A percentile compares a stretch with the other conserved stretches of the same genome.
Conservation (phyloP, 2,329 filamentous ascomycete genomes). For the Furcasterigmium sp. region DNA sequence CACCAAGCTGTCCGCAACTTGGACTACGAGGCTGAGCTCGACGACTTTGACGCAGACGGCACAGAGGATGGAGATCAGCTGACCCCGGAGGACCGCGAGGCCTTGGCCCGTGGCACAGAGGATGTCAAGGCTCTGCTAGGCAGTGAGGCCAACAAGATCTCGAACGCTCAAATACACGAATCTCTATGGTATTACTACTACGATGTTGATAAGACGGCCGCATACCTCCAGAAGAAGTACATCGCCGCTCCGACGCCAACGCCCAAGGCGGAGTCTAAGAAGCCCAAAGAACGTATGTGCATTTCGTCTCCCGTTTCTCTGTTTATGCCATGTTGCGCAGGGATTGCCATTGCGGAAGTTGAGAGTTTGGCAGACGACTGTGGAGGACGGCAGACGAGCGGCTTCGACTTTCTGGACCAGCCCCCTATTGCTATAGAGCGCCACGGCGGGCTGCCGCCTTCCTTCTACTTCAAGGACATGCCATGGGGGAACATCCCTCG, state of each 20-base stretch:
- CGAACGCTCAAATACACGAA: constrained; percentile 70
- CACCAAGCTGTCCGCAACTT: constrained; percentile 42
- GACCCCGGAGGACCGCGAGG: constrained; percentile 39
- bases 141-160: constrained; percentile 49
- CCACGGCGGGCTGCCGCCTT: constrained; percentile 20
- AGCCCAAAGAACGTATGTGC: constrained; percentile 36
- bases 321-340: constrained; percentile 6
- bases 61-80: constrained; percentile 40
- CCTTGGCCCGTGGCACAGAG: constrained; percentile 59
- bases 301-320: constrained; percentile 5
- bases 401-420: background rate
- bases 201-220: constrained; percentile 79
- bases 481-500: constrained; percentile 76
- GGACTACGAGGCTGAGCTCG: constrained; percentile 39
- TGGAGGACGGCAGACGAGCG: constrained; percentile 5
- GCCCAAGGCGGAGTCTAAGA: constrained; percentile 36
- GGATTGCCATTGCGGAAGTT: constrained; percentile 11
- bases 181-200: constrained; percentile 95
- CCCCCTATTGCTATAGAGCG: background rate
- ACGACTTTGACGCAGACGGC: constrained; percentile 35
- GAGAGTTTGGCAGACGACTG: constrained; percentile 13
- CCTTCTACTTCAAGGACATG: constrained; percentile 71
- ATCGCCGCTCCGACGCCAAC: constrained; percentile 31
- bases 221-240: constrained; percentile 68
- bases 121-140: constrained; percentile 65